Base-by-base conservation (phyloP, 2,329 filamentous ascomycete genomes). In the Dactylellina drechsleri region DNA sequence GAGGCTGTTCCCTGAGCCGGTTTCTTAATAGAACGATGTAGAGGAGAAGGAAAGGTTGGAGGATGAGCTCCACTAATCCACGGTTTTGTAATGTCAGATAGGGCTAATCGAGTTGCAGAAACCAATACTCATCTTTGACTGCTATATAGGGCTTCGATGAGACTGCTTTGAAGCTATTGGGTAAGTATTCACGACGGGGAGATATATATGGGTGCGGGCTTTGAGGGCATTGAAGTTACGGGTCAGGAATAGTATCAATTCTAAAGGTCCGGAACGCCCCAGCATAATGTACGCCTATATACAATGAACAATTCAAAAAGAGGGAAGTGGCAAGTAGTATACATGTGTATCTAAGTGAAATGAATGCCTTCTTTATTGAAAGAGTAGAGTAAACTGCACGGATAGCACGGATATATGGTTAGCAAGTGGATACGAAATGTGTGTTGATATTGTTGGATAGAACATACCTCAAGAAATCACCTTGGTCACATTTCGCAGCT, bases 311-410 rank as follows among this genome's bases (percentile, higher is more conserved):
- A 8, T 12, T 3, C 15, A 56, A 56, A 54, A 40, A 49, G 10
- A 12, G 8, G 13, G 36, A 36, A 16, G 20, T 61, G 52, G 15
- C 4, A 23, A 23, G 23, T 61, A 41, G 36, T 45, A 54, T 47
- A 60, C 45, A 50, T 13, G 54, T 23, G 23, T 23, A 20, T 67
- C 76, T 50, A 79, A 47, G 71, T 79, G 45, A 98, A 98, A 83
- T 97, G 94, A 73, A 98, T 94, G 28, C 92, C 92, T 81, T 96
- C 92, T 78, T 92, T 88, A 81, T 97, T 97, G 82, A 97, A 97
- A 1, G 91, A 90, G 78, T 85, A 86, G 45, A 80, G 52, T 40
- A 80, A 16, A 61, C 72, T 79, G 36, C 3, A 60, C 23, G 23
- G 23, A 23, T 4, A 52, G 16, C n/a, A 26, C 13, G 47, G 20